A percentile compares a stretch with the other conserved stretches of the same genome.
phyloP scores from a whole-genome alignment of 1,284 basidiomycete genomes.

The Irpex sp. region DNA sequence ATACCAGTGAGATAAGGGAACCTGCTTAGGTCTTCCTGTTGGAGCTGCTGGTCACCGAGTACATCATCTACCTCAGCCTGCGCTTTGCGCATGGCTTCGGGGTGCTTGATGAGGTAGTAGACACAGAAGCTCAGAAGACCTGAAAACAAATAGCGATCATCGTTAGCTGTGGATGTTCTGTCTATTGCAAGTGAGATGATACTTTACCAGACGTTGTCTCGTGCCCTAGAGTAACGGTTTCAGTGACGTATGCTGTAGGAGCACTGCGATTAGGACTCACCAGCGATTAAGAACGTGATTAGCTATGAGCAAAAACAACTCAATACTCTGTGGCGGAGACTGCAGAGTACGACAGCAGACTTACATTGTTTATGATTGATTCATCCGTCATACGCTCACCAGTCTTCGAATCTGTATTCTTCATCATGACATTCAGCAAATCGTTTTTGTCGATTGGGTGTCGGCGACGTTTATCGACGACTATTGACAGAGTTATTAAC shows the following conservation, averaged over 20 bases:
- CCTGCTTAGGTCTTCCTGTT: slow-evolving; percentile 36
- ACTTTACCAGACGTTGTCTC: slow-evolving; percentile 42
- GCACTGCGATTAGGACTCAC: slow-evolving; percentile 14
- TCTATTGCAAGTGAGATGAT: background rate
- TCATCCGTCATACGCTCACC: slow-evolving; percentile 39
- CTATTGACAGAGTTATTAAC: slow-evolving; percentile 21
- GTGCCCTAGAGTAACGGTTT: slow-evolving; percentile 28
- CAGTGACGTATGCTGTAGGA: too few relatives aligned
- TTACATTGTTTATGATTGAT: slow-evolving; percentile 29
- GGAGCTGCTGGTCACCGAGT: slow-evolving; percentile 34
- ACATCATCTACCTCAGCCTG: slow-evolving; percentile 44
- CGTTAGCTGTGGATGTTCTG: too few relatives aligned
- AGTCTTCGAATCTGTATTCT: slow-evolving; percentile 43
- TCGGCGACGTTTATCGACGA: slow-evolving; percentile 34
- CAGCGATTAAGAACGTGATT: slow-evolving; percentile 51
- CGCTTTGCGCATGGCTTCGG: slow-evolving; percentile 39
- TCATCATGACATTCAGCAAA: slow-evolving; percentile 43
- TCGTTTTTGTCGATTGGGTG: slow-evolving; percentile 39
- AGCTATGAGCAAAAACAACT: slow-evolving; percentile 25
- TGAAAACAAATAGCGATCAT: slow-evolving; percentile 3
- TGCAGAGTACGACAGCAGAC: slow-evolving; percentile 28
- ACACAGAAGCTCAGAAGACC: slow-evolving; percentile 36
- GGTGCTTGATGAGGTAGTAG: slow-evolving; percentile 45
- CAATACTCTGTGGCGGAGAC: too few relatives aligned
- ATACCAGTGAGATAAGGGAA: slow-evolving; percentile 40